Conservation (phyloP, 2,329 filamentous ascomycete species). For the Fusarium clavum region DNA sequence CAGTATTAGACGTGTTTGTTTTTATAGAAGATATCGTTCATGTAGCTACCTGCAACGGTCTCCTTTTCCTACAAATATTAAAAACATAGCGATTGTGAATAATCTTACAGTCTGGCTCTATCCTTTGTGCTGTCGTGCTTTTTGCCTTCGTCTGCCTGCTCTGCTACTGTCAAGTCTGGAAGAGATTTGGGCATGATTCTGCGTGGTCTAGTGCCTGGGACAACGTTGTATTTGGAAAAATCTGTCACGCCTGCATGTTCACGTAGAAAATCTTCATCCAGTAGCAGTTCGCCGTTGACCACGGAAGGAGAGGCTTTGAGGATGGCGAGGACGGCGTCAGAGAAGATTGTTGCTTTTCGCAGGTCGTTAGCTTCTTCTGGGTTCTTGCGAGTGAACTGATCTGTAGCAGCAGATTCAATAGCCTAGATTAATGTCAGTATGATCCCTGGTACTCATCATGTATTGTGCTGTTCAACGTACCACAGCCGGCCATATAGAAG, state of each 20-base stretch:
- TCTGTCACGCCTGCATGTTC: conserved; percentile 72
- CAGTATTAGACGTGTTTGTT: conserved; percentile 42
- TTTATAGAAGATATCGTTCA: conserved; percentile 37
- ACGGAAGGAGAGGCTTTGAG: conserved; percentile 66
- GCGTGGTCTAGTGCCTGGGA: conserved; percentile 71
- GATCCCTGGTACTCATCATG: not conserved
- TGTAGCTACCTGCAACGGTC: conserved; percentile 30
- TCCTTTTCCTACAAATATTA: conserved; percentile 21
- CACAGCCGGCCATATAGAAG: conserved; percentile 83
- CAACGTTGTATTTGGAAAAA: conserved; percentile 78
- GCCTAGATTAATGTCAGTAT: conserved; percentile 52
- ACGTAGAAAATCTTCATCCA: conserved; percentile 85
- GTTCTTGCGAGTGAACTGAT: conserved; percentile 59
- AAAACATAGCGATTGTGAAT: conserved; percentile 19
- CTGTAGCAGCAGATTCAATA: conserved; percentile 81
- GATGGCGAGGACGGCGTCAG: conserved; percentile 81
- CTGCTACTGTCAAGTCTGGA: conserved; percentile 76
- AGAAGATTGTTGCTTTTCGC: conserved; percentile 79
- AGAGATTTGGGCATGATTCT: conserved; percentile 81
- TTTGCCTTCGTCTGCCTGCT: conserved; percentile 83
- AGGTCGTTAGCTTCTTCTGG: conserved; percentile 66
- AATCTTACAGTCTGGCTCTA: conserved; percentile 54
- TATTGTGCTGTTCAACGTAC: conserved; percentile 56
- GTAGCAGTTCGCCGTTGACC: conserved; percentile 78
- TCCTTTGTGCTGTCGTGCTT: conserved; percentile 72